phyloP scores from a whole-genome alignment of 1,284 basidiomycete species.

The Rhizopogon hawkerae region DNA sequence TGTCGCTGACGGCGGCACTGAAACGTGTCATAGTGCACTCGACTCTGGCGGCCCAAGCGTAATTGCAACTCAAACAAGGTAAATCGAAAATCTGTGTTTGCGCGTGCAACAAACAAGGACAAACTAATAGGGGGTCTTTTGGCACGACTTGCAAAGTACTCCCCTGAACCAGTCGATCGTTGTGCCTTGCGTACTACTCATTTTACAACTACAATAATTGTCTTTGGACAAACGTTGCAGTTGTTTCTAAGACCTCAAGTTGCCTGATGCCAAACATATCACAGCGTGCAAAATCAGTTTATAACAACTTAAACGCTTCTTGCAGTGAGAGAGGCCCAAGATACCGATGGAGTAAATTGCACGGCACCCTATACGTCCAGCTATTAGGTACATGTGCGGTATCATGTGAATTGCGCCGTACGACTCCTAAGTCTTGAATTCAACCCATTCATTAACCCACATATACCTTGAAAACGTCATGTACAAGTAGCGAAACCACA shows the following conservation, averaged over 20 bases:
- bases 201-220: too few relatives aligned
- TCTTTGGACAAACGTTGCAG: too few relatives aligned
- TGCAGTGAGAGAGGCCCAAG: too few relatives aligned
- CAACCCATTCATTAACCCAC: constrained; percentile 83
- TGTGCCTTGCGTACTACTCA: too few relatives aligned
- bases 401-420: not conserved
- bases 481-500: constrained; percentile 89
- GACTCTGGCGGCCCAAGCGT: constrained; percentile 5
- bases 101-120: constrained; percentile 22
- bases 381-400: not conserved
- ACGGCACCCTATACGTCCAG: too few relatives aligned
- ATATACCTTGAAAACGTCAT: constrained; percentile 80
- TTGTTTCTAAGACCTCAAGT: too few relatives aligned
- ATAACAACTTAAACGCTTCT: too few relatives aligned
- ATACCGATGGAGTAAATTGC: too few relatives aligned
- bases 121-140: constrained; percentile 11
- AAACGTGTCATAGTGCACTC: constrained; percentile 32
- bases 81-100: constrained; percentile 10
- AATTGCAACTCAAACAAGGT: constrained; percentile 16
- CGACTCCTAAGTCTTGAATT: constrained; percentile 17
- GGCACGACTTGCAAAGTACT: too few relatives aligned
- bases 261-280: too few relatives aligned
- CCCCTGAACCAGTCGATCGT: too few relatives aligned
- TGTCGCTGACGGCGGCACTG: constrained; percentile 34
- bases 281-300: too few relatives aligned